Evolutionary conservation across 768 basidiomycete species (phyloP), one percentile per base, ranked within the genome.

Genomic region (Boletus insuetus): DNA sequence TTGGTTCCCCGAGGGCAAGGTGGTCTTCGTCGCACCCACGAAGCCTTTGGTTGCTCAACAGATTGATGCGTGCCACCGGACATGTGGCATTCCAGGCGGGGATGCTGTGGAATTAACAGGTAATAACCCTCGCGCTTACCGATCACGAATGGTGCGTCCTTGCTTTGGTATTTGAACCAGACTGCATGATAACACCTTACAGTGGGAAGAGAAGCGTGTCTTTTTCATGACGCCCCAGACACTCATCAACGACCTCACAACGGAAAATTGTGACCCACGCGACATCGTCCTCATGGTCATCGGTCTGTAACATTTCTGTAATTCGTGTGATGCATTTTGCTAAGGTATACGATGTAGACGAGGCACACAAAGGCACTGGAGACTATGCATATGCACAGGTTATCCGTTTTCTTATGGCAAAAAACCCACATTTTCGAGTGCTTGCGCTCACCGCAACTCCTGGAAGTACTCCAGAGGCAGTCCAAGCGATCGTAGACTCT

Each of bases 211-310:
- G 63, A 93, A 91, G 65, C 79, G 93, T 1, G 84, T 97, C 20
- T 94, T 96, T 67, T 98, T 92, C 67, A 94, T 95, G 85, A 98
- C 95, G 0, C 94, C 95, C 0, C 97, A 98, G 67, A 98, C 96
- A 0, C 78, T 98, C 22, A 77, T 89, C 56, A 96, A 96, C 56
- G 97, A 99, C 67, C 75, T 98, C 20, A 73, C 72, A 8, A 81
- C 78, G 2, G 86, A 85, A 39, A 83, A 78, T 29, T 88, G 93
- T 63, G 91, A 98, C 64, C 79, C 85, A 0, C 70, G 76, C 32
- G 88, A 94, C 64, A 87, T 99, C 24, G 78, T 96, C 29, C 82
- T 97, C 38, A 73, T 97, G 12, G 94, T 99, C 26, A 79, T 98
- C 50, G 96, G 96, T 89, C 57, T 42, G 79, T 61, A 16, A 24